phyloP scores from a whole-genome alignment of 306 rosid species.

The Nissolia schottii region DNA sequence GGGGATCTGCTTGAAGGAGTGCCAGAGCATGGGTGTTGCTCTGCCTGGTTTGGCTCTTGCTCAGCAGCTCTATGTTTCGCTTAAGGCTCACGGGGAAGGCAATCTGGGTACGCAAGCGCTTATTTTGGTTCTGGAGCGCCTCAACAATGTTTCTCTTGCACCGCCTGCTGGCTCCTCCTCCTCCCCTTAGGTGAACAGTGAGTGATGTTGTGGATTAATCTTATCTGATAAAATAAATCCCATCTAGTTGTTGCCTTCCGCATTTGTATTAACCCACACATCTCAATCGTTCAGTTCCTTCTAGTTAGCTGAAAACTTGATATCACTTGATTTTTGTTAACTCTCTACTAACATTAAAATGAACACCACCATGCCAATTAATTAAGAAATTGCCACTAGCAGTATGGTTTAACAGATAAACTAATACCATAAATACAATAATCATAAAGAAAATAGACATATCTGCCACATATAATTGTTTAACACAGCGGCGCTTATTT shows the following conservation, averaged over 20 bases:
- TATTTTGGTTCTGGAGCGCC: constrained; percentile 68
- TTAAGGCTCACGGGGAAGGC: constrained; percentile 83
- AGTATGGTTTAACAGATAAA: too few relatives aligned
- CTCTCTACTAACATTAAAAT: not conserved
- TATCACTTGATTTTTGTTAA: too few relatives aligned
- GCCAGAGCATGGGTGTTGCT: constrained; percentile 73
- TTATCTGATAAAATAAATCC: too few relatives aligned
- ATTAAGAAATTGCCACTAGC: too few relatives aligned
- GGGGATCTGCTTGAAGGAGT: constrained; percentile 88
- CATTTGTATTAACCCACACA: too few relatives aligned
- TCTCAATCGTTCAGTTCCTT: too few relatives aligned
- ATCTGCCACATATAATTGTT: not conserved
- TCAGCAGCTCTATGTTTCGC: constrained; percentile 76
- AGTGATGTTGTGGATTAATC: too few relatives aligned
- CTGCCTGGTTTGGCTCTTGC: constrained; percentile 89
- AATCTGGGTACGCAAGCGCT: constrained; percentile 74
- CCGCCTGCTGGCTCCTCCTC: not conserved
- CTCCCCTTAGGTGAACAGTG: not conserved
- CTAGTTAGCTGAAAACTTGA: too few relatives aligned
- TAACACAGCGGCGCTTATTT: too few relatives aligned
- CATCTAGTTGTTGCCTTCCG: too few relatives aligned
- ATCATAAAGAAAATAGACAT: not conserved
- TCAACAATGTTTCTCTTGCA: constrained; percentile 63
- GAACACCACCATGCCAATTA: not conserved
- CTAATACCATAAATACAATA: not conserved